Base-by-base conservation (phyloP, 2,329 filamentous ascomycete genomes). In the Pseudogymnoascus sp. region DNA sequence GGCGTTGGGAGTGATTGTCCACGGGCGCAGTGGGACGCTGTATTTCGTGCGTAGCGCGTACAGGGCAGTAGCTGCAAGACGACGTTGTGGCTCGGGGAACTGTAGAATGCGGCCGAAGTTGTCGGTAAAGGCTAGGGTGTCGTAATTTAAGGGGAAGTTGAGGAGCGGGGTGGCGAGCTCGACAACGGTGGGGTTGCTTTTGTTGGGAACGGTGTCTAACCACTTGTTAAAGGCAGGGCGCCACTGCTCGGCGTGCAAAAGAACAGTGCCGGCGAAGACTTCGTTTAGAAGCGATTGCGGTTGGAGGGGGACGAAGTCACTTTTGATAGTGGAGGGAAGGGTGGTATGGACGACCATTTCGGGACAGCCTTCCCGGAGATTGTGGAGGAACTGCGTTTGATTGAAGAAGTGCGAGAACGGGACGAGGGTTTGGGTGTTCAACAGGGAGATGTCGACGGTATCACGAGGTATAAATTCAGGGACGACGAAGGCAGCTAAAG, bases 101-200 rank as follows among this genome's bases (percentile, higher is more conserved):
- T 71, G 72, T 32, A 78, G 62, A 30, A 78, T 66, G 18, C 73
- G 72, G 16, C 75, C 75, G 57, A 77, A 76, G 43, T 71, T 71
- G 8, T 65, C 64, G 22, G 69, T 67, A 59, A 77, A 70, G 12
- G 61, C 59, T 3, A 67, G 64, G 20, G 63, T 62, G 58, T 75
- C 71, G 62, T 67, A 66, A 9, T 65, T 64, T 0, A 71, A 69
- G 5, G 73, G 74, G 65, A 72, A 76, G 28, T 67, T 64, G 63
- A 67, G 59, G 20, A 65, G 30, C 1, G 64, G 61, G n/a, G 64
- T 67, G 6, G 34, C n/a, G 62, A 62, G 8, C 41, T 63, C 3
- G 60, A 62, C 5, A 66, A 63, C 18, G 43, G 25, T 62, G 1
- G 9, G 38, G 8, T 39, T 39, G 38, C 38, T 11, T 61, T 12